These are phyloP conservation scores for Penicillium desertorum DNA, from an alignment of 495 filamentous ascomycete genomes.

Conservation along the genomic window DNA sequence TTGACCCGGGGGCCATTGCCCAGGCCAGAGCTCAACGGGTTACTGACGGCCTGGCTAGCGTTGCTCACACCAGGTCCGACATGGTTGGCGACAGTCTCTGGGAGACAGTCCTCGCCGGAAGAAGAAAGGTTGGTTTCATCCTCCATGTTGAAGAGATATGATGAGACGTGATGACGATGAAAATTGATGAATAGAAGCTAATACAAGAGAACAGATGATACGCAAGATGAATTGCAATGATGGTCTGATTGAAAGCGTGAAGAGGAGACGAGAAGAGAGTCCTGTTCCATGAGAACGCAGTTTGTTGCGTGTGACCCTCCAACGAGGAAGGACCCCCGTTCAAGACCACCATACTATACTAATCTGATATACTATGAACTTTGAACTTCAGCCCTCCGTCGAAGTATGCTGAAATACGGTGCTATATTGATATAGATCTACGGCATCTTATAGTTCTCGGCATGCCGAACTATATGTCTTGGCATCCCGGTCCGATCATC, in stretches of 20 bases:
- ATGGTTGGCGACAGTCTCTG: not conserved
- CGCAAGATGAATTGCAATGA: not conserved
- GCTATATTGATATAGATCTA: not conserved
- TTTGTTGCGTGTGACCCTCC: not conserved
- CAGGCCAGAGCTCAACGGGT: too few relatives aligned
- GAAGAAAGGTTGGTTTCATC: not conserved
- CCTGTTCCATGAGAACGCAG: not conserved
- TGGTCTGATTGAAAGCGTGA: not conserved
- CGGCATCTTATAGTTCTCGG: slow-evolving; percentile 12
- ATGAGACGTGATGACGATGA: not conserved
- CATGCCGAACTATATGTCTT: slow-evolving; percentile 26
- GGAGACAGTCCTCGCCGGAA: not conserved
- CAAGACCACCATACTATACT: not conserved
- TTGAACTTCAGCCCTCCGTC: not conserved
- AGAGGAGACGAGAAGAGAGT: not conserved
- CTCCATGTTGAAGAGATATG: not conserved
- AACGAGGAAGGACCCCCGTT: not conserved
- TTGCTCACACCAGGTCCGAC: not conserved
- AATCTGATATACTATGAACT: not conserved
- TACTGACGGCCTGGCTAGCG: too few relatives aligned
- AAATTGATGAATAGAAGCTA: not conserved
- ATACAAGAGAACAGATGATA: not conserved
- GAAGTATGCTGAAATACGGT: not conserved
- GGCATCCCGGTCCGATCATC: slow-evolving; percentile 20
- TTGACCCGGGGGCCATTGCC: too few relatives aligned